phyloP scores from a whole-genome alignment of 2,329 filamentous ascomycete genomes.

The Stagonosporopsis vannaccii region DNA sequence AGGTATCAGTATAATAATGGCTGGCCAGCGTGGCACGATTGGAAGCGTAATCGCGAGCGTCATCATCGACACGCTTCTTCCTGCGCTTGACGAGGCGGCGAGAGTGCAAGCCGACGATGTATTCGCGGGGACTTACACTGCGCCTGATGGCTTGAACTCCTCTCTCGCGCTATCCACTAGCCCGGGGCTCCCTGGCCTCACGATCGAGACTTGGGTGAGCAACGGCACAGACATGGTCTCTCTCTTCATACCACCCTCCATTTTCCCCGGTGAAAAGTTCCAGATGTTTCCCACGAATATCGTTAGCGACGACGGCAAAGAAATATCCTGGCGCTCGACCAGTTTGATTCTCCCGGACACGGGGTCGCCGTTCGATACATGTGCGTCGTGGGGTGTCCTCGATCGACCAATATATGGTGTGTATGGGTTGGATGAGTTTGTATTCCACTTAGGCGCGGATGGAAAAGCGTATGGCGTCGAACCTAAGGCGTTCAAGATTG shows the following conservation, averaged over 20 bases:
- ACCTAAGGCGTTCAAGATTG: constrained; percentile 12
- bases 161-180: constrained; percentile 34
- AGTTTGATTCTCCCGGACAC: constrained; percentile 2
- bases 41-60: constrained; percentile 1
- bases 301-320: constrained; percentile 4
- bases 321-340: constrained; percentile 16
- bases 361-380: constrained; percentile 18
- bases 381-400: constrained; percentile 19
- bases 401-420: constrained; percentile 19
- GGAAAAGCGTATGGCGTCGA: constrained; percentile 15
- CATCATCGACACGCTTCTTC: constrained; percentile 24
- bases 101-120: constrained; percentile 33
- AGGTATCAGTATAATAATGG: constrained; percentile 51
- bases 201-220: constrained; percentile 38
- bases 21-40: constrained; percentile 30
- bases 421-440: constrained; percentile 18
- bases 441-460: constrained; percentile 12
- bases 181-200: constrained; percentile 34
- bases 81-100: constrained; percentile 35
- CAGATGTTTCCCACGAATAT: constrained; percentile 23
- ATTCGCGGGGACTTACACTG: constrained; percentile 37
- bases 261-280: not conserved
- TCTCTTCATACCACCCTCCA: not conserved
- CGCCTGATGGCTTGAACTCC: constrained; percentile 31
- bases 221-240: constrained; percentile 42